Percentiles rank a stretch among this genome's conserved stretches.
phyloP scores from a whole-genome alignment of 371 early-diverging fungal species.

The Blakeslea trispora region DNA sequence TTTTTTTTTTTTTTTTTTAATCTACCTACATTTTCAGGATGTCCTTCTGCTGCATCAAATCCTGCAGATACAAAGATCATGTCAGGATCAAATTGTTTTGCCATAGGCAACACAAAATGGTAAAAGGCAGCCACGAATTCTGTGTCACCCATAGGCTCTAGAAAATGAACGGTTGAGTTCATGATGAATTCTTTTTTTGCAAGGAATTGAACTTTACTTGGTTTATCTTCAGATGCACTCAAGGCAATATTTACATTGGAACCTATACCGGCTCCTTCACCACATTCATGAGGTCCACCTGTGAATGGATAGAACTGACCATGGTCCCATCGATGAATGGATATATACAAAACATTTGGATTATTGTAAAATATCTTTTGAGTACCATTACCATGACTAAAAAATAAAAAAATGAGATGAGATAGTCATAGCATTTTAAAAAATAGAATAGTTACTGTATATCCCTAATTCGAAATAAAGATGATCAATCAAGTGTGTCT shows the following conservation, averaged over 20 bases:
- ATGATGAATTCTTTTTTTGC: background rate
- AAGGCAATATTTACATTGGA: conserved; percentile 68
- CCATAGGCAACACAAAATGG: conserved; percentile 63
- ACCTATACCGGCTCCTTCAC: conserved; percentile 54
- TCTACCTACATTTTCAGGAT: conserved; percentile 64
- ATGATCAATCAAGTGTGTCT: no score
- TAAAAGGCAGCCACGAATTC: conserved; percentile 69
- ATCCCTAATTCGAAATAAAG: no score
- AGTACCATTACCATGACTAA: conserved; percentile 68
- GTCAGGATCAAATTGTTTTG: conserved; percentile 63
- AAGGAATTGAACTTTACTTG: conserved; percentile 45
- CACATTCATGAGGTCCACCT: conserved; percentile 61
- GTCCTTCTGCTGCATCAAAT: conserved; percentile 70
- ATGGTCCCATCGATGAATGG: conserved; percentile 67
- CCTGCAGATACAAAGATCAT: conserved; percentile 69
- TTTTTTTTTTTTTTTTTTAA: no score
- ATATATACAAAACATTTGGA: conserved; percentile 68
- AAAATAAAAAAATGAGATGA: conserved; percentile 1
- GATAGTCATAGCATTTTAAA: background rate
- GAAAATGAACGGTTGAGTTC: background rate
- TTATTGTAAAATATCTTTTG: conserved; percentile 68
- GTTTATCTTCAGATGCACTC: conserved; percentile 47
- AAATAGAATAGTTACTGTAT: no score
- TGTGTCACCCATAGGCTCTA: conserved; percentile 67
- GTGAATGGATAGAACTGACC: conserved; percentile 65